A percentile compares a stretch with the other conserved stretches of the same genome.
Evolutionary conservation across 1,139 yeast genomes (phyloP).

Genomic region (Hansenula lynferdii): DNA sequence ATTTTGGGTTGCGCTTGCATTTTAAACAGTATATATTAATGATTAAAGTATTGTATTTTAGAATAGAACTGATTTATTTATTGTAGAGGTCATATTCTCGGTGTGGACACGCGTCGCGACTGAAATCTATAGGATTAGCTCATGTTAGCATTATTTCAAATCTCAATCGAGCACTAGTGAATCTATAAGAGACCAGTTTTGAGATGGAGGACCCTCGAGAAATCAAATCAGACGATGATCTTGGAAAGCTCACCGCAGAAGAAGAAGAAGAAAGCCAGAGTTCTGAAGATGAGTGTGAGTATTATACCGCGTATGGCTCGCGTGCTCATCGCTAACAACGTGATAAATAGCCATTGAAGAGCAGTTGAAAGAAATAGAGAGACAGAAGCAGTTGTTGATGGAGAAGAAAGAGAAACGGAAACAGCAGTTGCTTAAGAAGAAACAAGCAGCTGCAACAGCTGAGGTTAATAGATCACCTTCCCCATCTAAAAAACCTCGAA

Average conservation of each 20-base stretch:
- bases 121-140: too few species aligned
- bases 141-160: too few species aligned
- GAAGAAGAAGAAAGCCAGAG: not conserved
- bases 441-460: not conserved
- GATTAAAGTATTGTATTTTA: slow-evolving; percentile 1
- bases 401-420: too few species aligned
- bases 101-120: too few species aligned
- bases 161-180: too few species aligned
- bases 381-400: slow-evolving; percentile 20
- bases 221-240: slow-evolving; percentile 2
- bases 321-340: slow-evolving; percentile 18
- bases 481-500: slow-evolving; percentile 8
- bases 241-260: slow-evolving; percentile 11
- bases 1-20: too few species aligned
- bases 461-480: slow-evolving; percentile 15
- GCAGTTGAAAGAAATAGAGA: slow-evolving; percentile 24
- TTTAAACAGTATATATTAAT: not conserved
- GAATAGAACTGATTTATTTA: too few species aligned
- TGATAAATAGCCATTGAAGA: slow-evolving; percentile 14
- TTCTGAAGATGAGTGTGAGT: slow-evolving; percentile 2
- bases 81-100: too few species aligned
- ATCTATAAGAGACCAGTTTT: too few species aligned
- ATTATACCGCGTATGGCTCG: slow-evolving; percentile 8
- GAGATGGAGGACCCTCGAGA: slow-evolving; percentile 15
- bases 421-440: not conserved